phyloP scores from a whole-genome alignment of 2,329 filamentous ascomycete genomes.

The Fusarium euwallaceae region DNA sequence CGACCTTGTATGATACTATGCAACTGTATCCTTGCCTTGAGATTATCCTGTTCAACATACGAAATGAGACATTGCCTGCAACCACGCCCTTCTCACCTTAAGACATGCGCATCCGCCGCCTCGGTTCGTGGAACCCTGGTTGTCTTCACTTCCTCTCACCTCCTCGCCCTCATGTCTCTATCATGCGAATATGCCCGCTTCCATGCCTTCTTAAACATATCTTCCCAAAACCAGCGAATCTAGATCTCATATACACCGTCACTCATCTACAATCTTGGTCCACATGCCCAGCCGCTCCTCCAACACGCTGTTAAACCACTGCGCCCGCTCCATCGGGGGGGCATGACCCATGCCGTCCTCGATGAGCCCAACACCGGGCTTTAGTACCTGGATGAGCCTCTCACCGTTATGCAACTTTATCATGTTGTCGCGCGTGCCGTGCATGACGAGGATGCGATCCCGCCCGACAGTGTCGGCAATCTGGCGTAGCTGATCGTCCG shows the following conservation, averaged over 20 bases:
- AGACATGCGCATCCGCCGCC: constrained; percentile 17
- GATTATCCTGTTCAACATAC: background rate
- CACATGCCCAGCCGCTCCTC: constrained; percentile 68
- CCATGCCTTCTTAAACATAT: background rate
- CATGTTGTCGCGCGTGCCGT: constrained; percentile 84
- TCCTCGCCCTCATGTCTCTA: background rate
- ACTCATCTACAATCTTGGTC: constrained; percentile 57
- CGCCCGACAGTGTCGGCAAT: constrained; percentile 78
- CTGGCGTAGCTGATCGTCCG: constrained; percentile 61
- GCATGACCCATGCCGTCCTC: constrained; percentile 83
- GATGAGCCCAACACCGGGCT: constrained; percentile 71
- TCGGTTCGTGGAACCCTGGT: constrained; percentile 24
- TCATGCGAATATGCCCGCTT: background rate
- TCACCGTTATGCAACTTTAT: constrained; percentile 78
- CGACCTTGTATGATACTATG: background rate
- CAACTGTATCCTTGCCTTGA: background rate
- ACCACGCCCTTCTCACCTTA: background rate
- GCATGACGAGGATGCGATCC: constrained; percentile 80
- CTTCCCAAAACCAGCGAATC: background rate
- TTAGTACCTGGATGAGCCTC: constrained; percentile 74
- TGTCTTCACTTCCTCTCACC: background rate
- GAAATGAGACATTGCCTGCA: background rate
- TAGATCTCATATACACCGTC: background rate
- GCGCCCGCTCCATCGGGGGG: constrained; percentile 76
- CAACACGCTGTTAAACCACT: constrained; percentile 76